Evolutionary conservation across 345 rosid species (phyloP).

Genomic region (Melaleuca quinquenervia): DNA sequence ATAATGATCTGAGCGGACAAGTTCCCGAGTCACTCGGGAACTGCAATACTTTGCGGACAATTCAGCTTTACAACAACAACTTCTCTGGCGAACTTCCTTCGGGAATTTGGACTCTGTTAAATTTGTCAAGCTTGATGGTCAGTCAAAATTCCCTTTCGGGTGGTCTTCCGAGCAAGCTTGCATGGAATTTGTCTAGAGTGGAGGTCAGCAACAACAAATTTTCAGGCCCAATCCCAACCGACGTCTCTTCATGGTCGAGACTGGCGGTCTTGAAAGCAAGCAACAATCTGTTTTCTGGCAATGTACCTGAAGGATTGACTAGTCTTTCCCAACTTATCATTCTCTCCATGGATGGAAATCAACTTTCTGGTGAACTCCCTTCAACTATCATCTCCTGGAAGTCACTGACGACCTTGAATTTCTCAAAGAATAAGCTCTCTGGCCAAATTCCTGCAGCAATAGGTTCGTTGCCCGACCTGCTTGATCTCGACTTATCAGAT

Average conservation of each 20-base stretch:
- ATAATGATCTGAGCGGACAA: constrained; percentile 56
- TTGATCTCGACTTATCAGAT: constrained; percentile 50
- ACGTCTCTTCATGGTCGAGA: constrained; percentile 39
- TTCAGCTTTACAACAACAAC: constrained; percentile 57
- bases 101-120: constrained; percentile 47
- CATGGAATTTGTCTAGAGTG: constrained; percentile 58
- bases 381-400: constrained; percentile 55
- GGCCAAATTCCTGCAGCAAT: constrained; percentile 55
- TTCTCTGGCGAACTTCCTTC: constrained; percentile 77
- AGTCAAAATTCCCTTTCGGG: constrained; percentile 69
- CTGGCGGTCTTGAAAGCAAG: constrained; percentile 47
- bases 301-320: constrained; percentile 48
- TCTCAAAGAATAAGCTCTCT: constrained; percentile 56
- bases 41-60: constrained; percentile 35
- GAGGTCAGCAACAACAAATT: constrained; percentile 63
- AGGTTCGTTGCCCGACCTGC: constrained; percentile 45
- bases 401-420: constrained; percentile 28
- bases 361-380: constrained; percentile 60
- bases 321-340: constrained; percentile 28
- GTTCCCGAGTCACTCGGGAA: constrained; percentile 58
- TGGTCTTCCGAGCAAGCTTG: constrained; percentile 37
- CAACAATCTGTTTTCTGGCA: constrained; percentile 59
- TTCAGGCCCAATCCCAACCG: constrained; percentile 60
- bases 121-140: constrained; percentile 38
- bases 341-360: constrained; percentile 47